These are phyloP conservation scores for Lachancea waltii DNA, from an alignment of 805 yeast species.

Conservation along the genomic window DNA sequence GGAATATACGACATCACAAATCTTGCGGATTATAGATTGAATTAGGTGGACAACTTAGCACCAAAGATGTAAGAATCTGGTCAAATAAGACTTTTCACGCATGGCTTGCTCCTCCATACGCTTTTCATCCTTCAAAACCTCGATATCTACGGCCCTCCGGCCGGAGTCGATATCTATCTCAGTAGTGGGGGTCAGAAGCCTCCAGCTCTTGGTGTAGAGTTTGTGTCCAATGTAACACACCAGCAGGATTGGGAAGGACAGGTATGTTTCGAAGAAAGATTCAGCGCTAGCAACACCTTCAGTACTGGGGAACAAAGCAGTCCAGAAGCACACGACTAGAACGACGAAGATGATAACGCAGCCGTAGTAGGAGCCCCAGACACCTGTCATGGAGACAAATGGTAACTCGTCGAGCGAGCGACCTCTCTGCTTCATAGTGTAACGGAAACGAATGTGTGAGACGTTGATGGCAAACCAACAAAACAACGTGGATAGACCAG, in stretches of 20 bases:
- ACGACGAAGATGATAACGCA: conserved; percentile 47
- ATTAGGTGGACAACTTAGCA: conserved; percentile 32
- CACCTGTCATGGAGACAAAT: conserved; percentile 57
- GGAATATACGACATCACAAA: neutral
- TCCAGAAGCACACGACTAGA: conserved; percentile 70
- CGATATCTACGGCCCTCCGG: conserved; percentile 47
- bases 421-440: conserved; percentile 50
- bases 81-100: conserved; percentile 38
- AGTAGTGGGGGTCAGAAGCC: conserved; percentile 33
- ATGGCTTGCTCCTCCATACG: conserved; percentile 39
- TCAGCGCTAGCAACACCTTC: conserved; percentile 44
- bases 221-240: conserved; percentile 56
- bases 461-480: conserved; percentile 50
- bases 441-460: conserved; percentile 48
- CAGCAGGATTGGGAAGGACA: conserved; percentile 60
- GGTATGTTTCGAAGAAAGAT: conserved; percentile 57
- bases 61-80: conserved; percentile 38
- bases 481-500: conserved; percentile 47
- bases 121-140: conserved; percentile 42
- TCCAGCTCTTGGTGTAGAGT: conserved; percentile 38
- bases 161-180: conserved; percentile 59
- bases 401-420: conserved; percentile 55
- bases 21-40: too few relatives aligned
- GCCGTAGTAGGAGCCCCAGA: conserved; percentile 57
- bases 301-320: conserved; percentile 64